phyloP scores from a whole-genome alignment of 73 alveolate genomes.

The Paramecium bursaria region DNA sequence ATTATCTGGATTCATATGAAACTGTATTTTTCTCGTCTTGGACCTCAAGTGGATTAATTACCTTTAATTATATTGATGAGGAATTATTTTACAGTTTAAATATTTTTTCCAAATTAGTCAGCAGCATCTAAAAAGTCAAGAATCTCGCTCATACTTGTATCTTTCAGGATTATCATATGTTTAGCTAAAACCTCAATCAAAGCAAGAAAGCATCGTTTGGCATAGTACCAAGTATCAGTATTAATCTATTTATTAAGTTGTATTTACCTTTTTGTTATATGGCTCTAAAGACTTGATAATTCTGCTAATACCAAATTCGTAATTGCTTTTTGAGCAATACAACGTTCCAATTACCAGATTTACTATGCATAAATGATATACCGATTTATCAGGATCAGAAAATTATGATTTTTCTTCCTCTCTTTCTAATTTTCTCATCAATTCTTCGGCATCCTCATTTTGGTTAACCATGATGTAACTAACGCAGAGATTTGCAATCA shows the following conservation, averaged over 20 bases:
- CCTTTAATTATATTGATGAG: neutral
- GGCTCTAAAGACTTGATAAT: slow-evolving; percentile 97
- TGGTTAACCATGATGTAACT: slow-evolving; percentile 96
- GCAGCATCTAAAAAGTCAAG: slow-evolving; percentile 98
- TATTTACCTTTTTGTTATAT: slow-evolving; percentile 81
- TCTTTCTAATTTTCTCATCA: slow-evolving; percentile 95
- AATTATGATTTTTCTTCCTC: slow-evolving; percentile 90
- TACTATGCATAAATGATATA: slow-evolving; percentile 98
- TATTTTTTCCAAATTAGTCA: slow-evolving; percentile 94
- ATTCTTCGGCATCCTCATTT: slow-evolving; percentile 99
- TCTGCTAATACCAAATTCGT: slow-evolving; percentile 98
- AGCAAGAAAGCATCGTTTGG: slow-evolving; percentile 98
- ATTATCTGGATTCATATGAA: slow-evolving; percentile 95
- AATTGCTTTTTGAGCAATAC: slow-evolving; percentile 92
- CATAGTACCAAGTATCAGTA: slow-evolving; percentile 95
- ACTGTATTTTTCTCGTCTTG: slow-evolving; percentile 92
- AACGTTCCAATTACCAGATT: slow-evolving; percentile 97
- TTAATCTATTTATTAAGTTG: neutral
- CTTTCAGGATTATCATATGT: slow-evolving; percentile 97
- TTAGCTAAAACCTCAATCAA: slow-evolving; percentile 96
- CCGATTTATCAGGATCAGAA: slow-evolving; percentile 90
- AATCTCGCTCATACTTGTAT: slow-evolving; percentile 88
- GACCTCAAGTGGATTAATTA: slow-evolving; percentile 63
- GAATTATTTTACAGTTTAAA: slow-evolving; percentile 81
- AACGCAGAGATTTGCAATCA: slow-evolving; percentile 98